Evolutionary conservation across 768 basidiomycete genomes (phyloP).

Genomic region (Naganishia antarctica): DNA sequence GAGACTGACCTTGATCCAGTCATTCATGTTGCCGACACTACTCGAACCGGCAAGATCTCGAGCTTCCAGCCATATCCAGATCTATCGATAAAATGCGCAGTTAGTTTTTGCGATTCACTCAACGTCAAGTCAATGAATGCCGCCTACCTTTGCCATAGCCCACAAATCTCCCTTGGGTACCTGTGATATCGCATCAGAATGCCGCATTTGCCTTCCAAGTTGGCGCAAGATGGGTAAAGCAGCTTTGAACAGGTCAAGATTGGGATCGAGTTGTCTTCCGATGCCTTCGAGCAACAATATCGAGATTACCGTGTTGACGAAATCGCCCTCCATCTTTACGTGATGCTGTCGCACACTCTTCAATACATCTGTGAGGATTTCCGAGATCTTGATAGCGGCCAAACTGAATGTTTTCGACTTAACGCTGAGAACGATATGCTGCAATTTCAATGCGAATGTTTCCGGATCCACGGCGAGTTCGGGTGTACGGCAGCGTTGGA

Average conservation of each 20-base stretch:
- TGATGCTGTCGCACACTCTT: conserved; percentile 81
- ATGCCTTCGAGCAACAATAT: conserved; percentile 92
- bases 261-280: conserved; percentile 85
- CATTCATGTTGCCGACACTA: conserved; percentile 74
- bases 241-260: conserved; percentile 88
- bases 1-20: conserved; percentile 71
- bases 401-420: conserved; percentile 96
- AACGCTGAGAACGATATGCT: conserved; percentile 84
- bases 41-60: conserved; percentile 70
- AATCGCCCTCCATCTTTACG: conserved; percentile 98
- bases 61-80: conserved; percentile 92
- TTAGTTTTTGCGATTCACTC: too few relatives aligned
- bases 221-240: conserved; percentile 88
- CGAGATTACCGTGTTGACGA: conserved; percentile 94
- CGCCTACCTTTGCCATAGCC: conserved; percentile 80
- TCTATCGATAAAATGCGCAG: too few relatives aligned
- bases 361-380: conserved; percentile 83
- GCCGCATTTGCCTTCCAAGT: conserved; percentile 85
- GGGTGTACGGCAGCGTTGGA: conserved; percentile 85
- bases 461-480: conserved; percentile 85
- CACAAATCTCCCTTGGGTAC: conserved; percentile 69
- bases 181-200: conserved; percentile 59
- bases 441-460: conserved; percentile 96
- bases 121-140: too few relatives aligned
- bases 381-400: conserved; percentile 92